A percentile compares a stretch with the other conserved stretches of the same genome.
These are phyloP conservation scores for Pythium phragmiticola DNA, from an alignment of 352 stramenopile species.

Conservation along the genomic window DNA sequence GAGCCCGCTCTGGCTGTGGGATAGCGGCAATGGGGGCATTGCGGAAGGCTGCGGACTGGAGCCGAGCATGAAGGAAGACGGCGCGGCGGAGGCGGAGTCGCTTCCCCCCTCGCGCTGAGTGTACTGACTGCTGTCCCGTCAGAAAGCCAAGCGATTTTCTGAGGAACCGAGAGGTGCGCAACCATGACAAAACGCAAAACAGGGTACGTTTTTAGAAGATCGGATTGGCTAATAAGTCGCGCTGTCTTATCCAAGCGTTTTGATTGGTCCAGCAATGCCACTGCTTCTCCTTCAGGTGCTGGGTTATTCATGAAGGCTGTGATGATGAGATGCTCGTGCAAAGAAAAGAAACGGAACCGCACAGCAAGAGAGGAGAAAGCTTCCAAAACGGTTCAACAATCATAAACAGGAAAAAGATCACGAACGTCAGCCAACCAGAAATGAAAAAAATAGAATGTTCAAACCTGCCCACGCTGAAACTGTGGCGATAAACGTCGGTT, in stretches of 20 bases:
- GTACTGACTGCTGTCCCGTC: slow-evolving; percentile 20
- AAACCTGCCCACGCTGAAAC: too few relatives aligned
- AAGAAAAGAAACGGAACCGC: background rate
- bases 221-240: slow-evolving; percentile 5
- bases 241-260: background rate
- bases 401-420: slow-evolving; percentile 1
- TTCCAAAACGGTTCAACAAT: background rate
- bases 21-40: slow-evolving; percentile 22
- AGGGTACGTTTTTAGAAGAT: background rate
- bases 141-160: slow-evolving; percentile 29
- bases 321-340: slow-evolving; percentile 7
- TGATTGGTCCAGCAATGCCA: slow-evolving; percentile 18
- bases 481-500: too few relatives aligned
- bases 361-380: background rate
- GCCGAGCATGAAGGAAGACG: slow-evolving; percentile 18
- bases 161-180: slow-evolving; percentile 14
- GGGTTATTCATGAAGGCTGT: background rate
- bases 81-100: slow-evolving; percentile 5
- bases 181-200: slow-evolving; percentile 15
- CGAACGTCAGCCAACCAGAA: too few relatives aligned
- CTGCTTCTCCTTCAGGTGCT: background rate
- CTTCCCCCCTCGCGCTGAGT: background rate
- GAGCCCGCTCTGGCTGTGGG: slow-evolving; percentile 17
- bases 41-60: slow-evolving; percentile 12
- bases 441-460: too few relatives aligned